Base-by-base conservation (phyloP, 2,329 filamentous ascomycete genomes). In the Xylaria sp. region DNA sequence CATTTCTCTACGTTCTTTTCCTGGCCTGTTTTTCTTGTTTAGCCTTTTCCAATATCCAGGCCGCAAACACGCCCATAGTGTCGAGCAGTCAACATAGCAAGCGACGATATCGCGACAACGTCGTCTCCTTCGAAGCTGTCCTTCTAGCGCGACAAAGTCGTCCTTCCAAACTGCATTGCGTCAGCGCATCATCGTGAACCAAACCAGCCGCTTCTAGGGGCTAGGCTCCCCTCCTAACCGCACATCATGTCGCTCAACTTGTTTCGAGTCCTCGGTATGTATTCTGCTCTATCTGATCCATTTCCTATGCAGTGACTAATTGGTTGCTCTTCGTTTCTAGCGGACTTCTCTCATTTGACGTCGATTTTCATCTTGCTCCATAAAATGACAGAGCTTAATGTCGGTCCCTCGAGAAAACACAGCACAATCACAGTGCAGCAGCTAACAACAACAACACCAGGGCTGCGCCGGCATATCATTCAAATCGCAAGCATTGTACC, bases 381-480 rank as follows among this genome's bases (percentile, higher is more conserved):
- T 80, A 99, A 99, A 87, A 99, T 99, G 94, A 91, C 91, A 76
- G 90, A 92, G 79, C 91, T 96, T 55, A 97, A 93, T 80, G 95
- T 98, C 86, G 71, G 90, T 82, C 31, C 28, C n/a, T 48, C 28
- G 49, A 7, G 61, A 41, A 48, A 33, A 25, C 60, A 49, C 49
- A 61, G 20, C 43, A 56, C 55, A 23, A 20, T 15, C 43, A 56
- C 55, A 23, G 25, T 15, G 71, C 74, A 58, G 75, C 71, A 39
- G 61, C 72, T 76, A 59, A 74, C 67, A 61, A 56, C 67, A 61
- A 56, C 69, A 76, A 69, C 57, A 64, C n/a, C 79, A 98, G 95
- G 98, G 94, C 86, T 97, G 94, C 81, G 91, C 95, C 51, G 96
- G 96, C 76, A 95, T 99, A 82, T 99, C 96, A 18, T 98, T 99